phyloP scores from a whole-genome alignment of 2,329 filamentous ascomycete genomes.

The Penicillium oxalicum region DNA sequence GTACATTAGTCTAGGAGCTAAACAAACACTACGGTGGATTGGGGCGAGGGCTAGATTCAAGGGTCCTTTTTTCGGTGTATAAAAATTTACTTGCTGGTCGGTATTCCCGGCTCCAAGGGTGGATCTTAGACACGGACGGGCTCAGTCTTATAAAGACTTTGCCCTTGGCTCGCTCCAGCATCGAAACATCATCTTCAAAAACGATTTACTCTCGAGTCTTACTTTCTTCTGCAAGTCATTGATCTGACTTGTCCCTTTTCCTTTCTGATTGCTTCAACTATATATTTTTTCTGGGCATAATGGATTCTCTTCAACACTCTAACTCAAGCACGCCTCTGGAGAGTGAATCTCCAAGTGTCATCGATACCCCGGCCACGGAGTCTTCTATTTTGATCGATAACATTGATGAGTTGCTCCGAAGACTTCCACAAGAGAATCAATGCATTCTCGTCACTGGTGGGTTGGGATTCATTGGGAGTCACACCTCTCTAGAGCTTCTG shows the following conservation, averaged over 20 bases:
- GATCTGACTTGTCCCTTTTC: background rate
- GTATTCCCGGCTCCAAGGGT: conserved; percentile 1
- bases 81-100: conserved; percentile 9
- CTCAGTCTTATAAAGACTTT: conserved; percentile 8
- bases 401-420: conserved; percentile 38
- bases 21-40: conserved; percentile 3
- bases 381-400: conserved; percentile 43
- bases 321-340: conserved; percentile 28
- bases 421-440: conserved; percentile 30
- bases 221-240: background rate
- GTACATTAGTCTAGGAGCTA: conserved; percentile 9
- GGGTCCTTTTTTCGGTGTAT: conserved; percentile 12
- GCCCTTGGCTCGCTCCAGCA: conserved; percentile 3
- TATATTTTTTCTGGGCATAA: conserved; percentile 14
- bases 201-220: conserved; percentile 1
- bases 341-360: conserved; percentile 23
- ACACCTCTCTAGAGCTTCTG: conserved; percentile 39
- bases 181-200: too few relatives aligned
- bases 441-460: conserved; percentile 43
- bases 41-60: conserved; percentile 10
- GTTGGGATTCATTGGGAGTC: conserved; percentile 40
- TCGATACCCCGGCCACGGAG: conserved; percentile 43
- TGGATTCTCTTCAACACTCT: conserved; percentile 27
- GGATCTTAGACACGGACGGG: conserved; percentile 10
- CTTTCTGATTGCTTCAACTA: background rate